Percentiles rank a stretch among this genome's conserved stretches.
Evolutionary conservation across 2,329 filamentous ascomycete genomes (phyloP).

Genomic region (Colletotrichum sp.): DNA sequence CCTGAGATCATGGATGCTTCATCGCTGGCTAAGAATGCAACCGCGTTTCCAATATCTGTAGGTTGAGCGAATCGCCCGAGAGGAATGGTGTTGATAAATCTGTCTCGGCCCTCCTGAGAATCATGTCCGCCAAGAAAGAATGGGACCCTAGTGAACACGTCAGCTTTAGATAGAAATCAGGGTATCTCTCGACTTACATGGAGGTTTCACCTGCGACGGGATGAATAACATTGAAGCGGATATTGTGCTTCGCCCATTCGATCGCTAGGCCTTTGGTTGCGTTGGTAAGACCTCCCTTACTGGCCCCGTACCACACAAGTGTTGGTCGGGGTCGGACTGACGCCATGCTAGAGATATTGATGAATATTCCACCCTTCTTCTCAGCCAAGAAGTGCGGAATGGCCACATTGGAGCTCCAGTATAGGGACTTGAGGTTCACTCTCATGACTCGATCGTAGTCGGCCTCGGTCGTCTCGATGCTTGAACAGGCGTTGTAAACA

Average conservation of each 20-base stretch:
- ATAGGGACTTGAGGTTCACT: not conserved
- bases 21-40: not conserved
- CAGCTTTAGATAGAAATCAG: not conserved
- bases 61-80: not conserved
- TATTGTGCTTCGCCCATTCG: not conserved
- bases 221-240: not conserved
- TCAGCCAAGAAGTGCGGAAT: not conserved
- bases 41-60: not conserved
- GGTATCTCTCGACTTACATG: not conserved
- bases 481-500: not conserved
- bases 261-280: not conserved
- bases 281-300: not conserved
- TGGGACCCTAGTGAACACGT: not conserved
- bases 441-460: not conserved
- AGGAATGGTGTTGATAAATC: not conserved
- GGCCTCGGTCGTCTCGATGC: not conserved
- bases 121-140: not conserved
- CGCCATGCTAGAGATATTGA: not conserved
- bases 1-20: not conserved
- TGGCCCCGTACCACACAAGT: not conserved
- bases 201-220: not conserved
- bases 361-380: not conserved
- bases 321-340: not conserved
- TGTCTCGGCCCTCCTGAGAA: not conserved
- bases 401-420: not conserved